Base-by-base conservation (phyloP, 1,284 basidiomycete genomes). In the Sporisorium graminicola region DNA sequence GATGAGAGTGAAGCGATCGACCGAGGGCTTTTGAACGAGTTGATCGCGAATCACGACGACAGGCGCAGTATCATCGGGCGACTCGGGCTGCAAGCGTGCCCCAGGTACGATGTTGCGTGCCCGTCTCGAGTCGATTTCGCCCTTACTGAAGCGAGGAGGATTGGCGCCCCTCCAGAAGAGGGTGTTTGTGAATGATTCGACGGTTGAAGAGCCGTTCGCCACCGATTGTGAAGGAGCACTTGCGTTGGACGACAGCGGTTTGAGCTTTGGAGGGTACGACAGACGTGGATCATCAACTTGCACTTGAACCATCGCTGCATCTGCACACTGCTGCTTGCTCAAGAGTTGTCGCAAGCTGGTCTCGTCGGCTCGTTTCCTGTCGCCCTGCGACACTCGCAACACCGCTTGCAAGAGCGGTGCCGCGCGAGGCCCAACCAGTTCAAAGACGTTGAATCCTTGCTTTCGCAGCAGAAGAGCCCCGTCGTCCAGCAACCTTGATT, bases 371-470 rank as follows among this genome's bases (percentile, higher is more conserved):
- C 47, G 13, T 7, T 51, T 18, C 3, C 42, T 31, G 4, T 5
- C 24, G 16, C 47, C 49, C 3, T 40, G 35, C 1, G 44, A 31
- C 33, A 61, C 42, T 58, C 63, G 68, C 44, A 85, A 70, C 26
- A 85, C 78, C 27, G 70, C 67, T 16, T 64, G 71, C 20, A 85
- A 43, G 22, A 82, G 42, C 1, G 66, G 22, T 12, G 63, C 71
- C 18, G 79, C 70, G 3, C 65, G 62, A 24, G 78, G 75, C 0
- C 83, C 83, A 13, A 74, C 33, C 0, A 85, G 58, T 47, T 85
- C 79, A 58, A 84, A 85, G 12, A 79, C 60, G 53, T 84, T 84
- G 65, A 65, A 84, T 7, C 82, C 84, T 20, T 79, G 59, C 43
- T 61, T 20, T 16, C 78, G 52, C 62, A 18, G 42, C 56, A 58